These are phyloP conservation scores for Penicillium tannophilum DNA, from an alignment of 495 filamentous ascomycete species.

Conservation along the genomic window DNA sequence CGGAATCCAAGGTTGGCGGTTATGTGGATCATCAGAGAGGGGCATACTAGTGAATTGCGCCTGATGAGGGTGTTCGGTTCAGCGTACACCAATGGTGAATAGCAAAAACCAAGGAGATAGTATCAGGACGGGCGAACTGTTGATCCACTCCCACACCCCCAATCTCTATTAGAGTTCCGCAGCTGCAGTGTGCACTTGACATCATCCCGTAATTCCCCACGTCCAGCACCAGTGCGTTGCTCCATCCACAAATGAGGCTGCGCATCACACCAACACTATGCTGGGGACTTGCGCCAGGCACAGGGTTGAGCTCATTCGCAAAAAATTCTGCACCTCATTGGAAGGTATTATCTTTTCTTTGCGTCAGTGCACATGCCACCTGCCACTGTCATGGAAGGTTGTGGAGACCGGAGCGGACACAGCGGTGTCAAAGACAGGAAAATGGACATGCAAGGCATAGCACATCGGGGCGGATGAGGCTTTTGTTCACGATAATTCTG, in stretches of 20 bases:
- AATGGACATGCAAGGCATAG: constrained; percentile 6
- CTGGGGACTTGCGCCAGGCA: constrained; percentile 29
- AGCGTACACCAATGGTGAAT: constrained; percentile 13
- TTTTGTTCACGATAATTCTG: background rate
- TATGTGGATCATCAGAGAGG: constrained; percentile 36
- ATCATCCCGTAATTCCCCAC: constrained; percentile 25
- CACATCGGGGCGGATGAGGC: background rate
- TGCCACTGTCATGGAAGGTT: constrained; percentile 18
- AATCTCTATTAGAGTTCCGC: constrained; percentile 32
- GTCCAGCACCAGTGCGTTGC: constrained; percentile 16
- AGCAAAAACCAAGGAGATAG: constrained; percentile 9
- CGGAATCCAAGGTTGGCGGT: constrained; percentile 31
- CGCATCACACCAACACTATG: constrained; percentile 32
- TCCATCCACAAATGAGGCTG: constrained; percentile 30
- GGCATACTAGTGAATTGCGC: constrained; percentile 20
- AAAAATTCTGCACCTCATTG: constrained; percentile 20
- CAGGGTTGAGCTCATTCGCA: constrained; percentile 28
- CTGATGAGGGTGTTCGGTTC: constrained; percentile 17
- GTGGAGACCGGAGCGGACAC: constrained; percentile 16
- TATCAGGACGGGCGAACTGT: constrained; percentile 22
- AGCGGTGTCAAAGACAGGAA: constrained; percentile 4
- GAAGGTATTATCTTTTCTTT: background rate
- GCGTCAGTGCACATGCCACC: constrained; percentile 11
- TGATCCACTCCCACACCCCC: constrained; percentile 22
- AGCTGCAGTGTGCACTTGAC: constrained; percentile 36